Percentiles rank a stretch among this genome's conserved stretches.
Conservation (phyloP, 495 filamentous ascomycete genomes). For the Lophium mytilinum region DNA sequence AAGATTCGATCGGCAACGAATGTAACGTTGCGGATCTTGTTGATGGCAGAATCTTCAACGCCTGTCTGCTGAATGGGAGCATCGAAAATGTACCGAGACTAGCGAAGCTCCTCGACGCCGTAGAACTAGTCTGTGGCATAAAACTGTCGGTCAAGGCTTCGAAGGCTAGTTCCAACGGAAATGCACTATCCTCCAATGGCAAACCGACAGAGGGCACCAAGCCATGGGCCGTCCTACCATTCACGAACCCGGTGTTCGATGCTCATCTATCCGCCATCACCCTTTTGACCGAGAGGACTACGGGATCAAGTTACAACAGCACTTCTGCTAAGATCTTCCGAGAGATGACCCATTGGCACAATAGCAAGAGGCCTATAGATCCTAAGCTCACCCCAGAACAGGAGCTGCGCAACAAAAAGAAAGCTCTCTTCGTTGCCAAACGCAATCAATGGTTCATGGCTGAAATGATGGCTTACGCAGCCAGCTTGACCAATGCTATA, state of each 20-base stretch:
- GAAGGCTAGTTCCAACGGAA: neutral
- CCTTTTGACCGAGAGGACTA: slow-evolving; percentile 32
- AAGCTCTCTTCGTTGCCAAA: slow-evolving; percentile 30
- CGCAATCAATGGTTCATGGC: slow-evolving; percentile 49
- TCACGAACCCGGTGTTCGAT: slow-evolving; percentile 52
- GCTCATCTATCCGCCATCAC: slow-evolving; percentile 47
- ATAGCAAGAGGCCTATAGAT: slow-evolving; percentile 44
- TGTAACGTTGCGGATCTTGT: slow-evolving; percentile 54
- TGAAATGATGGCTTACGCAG: slow-evolving; percentile 60
- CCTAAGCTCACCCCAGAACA: slow-evolving; percentile 22
- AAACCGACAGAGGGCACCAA: neutral
- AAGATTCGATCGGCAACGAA: neutral
- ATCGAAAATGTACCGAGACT: neutral
- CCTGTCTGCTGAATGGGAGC: slow-evolving; percentile 7
- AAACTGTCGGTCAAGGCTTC: neutral
- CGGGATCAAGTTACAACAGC: slow-evolving; percentile 14
- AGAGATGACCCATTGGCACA: slow-evolving; percentile 61
- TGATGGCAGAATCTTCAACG: slow-evolving; percentile 54
- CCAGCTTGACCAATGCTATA: slow-evolving; percentile 56
- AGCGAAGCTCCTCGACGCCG: slow-evolving; percentile 9
- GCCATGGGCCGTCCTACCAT: slow-evolving; percentile 46
- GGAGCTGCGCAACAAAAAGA: slow-evolving; percentile 7
- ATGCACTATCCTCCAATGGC: neutral
- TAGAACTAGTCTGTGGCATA: neutral
- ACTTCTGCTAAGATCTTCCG: slow-evolving; percentile 38